Percentiles rank a stretch among this genome's conserved stretches.
Conservation (phyloP, 176 grass and related monocot species). For the Lolium rigidum region DNA sequence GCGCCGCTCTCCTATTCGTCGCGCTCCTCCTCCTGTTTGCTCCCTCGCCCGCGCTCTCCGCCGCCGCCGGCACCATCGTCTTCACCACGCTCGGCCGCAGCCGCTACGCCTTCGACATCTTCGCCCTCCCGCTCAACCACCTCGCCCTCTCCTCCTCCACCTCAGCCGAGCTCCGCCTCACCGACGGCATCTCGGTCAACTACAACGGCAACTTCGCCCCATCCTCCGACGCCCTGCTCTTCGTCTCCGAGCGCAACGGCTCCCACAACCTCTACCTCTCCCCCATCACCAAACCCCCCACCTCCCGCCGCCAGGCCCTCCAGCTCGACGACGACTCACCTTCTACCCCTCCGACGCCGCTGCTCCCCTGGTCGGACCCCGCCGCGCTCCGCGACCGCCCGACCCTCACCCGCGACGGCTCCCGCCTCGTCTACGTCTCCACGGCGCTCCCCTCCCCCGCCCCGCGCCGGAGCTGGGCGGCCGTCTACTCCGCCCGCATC, state of each 20-base stretch:
- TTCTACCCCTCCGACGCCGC: neutral
- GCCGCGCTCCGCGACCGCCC: constrained; percentile 79
- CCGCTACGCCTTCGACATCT: constrained; percentile 92
- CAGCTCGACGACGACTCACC: neutral
- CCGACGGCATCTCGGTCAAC: constrained; percentile 83
- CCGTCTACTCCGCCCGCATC: constrained; percentile 68
- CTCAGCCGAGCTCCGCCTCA: constrained; percentile 52
- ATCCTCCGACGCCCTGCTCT: constrained; percentile 51
- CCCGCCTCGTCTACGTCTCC: constrained; percentile 77
- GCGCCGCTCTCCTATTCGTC: neutral
- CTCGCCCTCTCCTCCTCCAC: neutral
- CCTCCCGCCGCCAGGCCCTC: constrained; percentile 32
- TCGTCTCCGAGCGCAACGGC: constrained; percentile 84
- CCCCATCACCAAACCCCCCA: neutral
- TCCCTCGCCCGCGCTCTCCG: neutral
- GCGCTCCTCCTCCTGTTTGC: constrained; percentile 19
- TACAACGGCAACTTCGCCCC: constrained; percentile 92
- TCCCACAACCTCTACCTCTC: constrained; percentile 64
- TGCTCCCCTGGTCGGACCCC: constrained; percentile 47
- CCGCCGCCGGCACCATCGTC: constrained; percentile 57
- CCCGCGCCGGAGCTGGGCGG: constrained; percentile 73
- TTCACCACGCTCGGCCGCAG: constrained; percentile 89
- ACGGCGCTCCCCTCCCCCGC: constrained; percentile 45
- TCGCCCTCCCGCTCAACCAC: constrained; percentile 58
- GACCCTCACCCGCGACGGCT: constrained; percentile 56